Conservation (phyloP, 352 stramenopile genomes). For the Globisporangium alternatum region DNA sequence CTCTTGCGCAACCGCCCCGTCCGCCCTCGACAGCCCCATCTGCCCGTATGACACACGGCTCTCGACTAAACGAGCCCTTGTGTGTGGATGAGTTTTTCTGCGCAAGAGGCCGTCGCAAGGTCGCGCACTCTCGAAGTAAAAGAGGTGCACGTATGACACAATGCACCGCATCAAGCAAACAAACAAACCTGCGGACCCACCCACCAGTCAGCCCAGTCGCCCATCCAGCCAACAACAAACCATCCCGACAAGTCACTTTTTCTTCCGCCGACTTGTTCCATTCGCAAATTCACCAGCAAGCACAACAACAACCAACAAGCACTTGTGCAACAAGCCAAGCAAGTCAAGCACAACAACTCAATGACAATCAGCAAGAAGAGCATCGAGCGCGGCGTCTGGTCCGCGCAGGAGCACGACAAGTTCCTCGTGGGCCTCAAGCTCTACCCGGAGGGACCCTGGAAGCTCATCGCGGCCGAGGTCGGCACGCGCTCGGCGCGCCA, state of each 20-base stretch:
- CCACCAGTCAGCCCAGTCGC: not conserved
- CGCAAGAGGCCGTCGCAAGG: not conserved
- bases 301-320: not conserved
- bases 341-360: not conserved
- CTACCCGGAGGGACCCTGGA: constrained; percentile 26
- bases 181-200: not conserved
- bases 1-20: not conserved
- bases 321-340: not conserved
- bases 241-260: not conserved
- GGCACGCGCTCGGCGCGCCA: not conserved
- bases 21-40: not conserved
- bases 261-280: not conserved
- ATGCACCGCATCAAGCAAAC: not conserved
- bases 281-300: not conserved
- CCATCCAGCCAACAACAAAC: not conserved
- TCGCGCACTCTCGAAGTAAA: not conserved
- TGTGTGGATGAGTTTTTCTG: not conserved
- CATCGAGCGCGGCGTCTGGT: constrained; percentile 28
- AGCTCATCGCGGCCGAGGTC: constrained; percentile 16
- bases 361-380: not conserved
- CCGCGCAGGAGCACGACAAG: constrained; percentile 34
- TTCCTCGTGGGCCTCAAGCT: constrained; percentile 29
- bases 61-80: not conserved
- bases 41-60: not conserved
- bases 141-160: constrained; percentile 8